Conservation (phyloP, 2,329 filamentous ascomycete species). For the Paecilomyces variotii region DNA sequence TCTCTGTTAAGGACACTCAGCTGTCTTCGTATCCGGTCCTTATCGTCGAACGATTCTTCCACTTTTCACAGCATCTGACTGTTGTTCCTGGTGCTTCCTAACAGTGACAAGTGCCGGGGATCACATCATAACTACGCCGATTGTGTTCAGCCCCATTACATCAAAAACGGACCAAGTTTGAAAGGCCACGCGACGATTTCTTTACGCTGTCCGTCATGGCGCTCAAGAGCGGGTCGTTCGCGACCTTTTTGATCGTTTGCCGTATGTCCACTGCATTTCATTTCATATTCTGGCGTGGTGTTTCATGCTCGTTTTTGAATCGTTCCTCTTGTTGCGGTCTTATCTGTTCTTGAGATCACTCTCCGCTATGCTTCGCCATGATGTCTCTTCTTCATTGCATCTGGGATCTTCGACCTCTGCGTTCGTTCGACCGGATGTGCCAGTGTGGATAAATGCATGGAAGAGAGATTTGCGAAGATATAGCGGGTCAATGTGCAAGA, state of each 20-base stretch:
- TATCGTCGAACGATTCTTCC: background rate
- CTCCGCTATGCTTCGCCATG: background rate
- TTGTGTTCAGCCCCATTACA: background rate
- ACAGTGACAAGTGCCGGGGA: background rate
- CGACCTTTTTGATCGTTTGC: constrained; percentile 93
- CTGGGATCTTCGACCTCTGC: no score
- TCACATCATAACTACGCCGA: background rate
- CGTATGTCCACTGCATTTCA: constrained; percentile 52
- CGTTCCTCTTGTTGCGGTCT: background rate
- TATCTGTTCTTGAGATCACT: background rate
- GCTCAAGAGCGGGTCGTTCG: constrained; percentile 58
- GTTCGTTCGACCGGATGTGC: no score
- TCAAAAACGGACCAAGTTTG: background rate
- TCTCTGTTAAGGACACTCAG: background rate
- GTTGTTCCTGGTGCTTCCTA: background rate
- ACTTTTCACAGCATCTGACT: background rate
- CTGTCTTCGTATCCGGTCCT: background rate
- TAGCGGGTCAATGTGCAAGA: background rate
- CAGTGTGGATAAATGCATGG: background rate
- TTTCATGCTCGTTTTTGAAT: background rate
- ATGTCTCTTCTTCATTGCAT: background rate
- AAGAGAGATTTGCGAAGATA: background rate
- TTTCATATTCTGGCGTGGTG: background rate
- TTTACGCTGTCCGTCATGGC: constrained; percentile 20
- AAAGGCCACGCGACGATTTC: background rate